A percentile compares a stretch with the other conserved stretches of the same genome.
These are phyloP conservation scores for Perkinsus marinus DNA, from an alignment of 169 alveolate genomes.

Conservation along the genomic window DNA sequence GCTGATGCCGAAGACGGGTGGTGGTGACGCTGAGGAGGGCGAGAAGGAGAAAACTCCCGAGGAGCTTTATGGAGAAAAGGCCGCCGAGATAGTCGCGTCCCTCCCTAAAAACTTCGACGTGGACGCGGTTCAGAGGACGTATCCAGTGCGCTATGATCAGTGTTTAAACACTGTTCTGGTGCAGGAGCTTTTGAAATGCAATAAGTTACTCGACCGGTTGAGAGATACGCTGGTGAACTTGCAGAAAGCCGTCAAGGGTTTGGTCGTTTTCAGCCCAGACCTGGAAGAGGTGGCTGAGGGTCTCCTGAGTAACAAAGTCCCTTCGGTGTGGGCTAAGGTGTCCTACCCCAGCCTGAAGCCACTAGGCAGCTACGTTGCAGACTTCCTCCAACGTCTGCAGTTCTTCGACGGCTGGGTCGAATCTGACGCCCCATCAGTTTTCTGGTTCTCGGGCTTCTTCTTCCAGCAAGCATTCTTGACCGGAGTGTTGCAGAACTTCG, in stretches of 20 bases:
- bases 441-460: constrained; percentile 75
- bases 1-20: constrained; percentile 43
- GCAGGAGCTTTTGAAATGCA: constrained; percentile 73
- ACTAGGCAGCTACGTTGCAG: constrained; percentile 58
- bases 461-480: constrained; percentile 74
- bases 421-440: constrained; percentile 64
- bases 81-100: constrained; percentile 47
- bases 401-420: constrained; percentile 73
- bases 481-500: constrained; percentile 68
- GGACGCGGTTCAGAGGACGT: constrained; percentile 53
- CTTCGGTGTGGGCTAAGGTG: constrained; percentile 57
- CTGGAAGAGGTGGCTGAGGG: constrained; percentile 56
- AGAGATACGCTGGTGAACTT: constrained; percentile 37
- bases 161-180: constrained; percentile 69
- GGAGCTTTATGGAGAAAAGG: constrained; percentile 39
- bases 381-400: constrained; percentile 56
- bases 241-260: constrained; percentile 68
- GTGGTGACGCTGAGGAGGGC: constrained; percentile 24
- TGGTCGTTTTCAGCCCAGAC: constrained; percentile 57
- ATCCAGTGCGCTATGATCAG: constrained; percentile 70
- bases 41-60: constrained; percentile 23
- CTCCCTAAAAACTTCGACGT: constrained; percentile 58
- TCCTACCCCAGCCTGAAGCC: constrained; percentile 77
- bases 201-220: constrained; percentile 50
- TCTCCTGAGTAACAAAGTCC: constrained; percentile 63